These are phyloP conservation scores for Antitrichia curtipendula DNA, from an alignment of 225 moss, liverwort and hornwort genomes.

Conservation along the genomic window DNA sequence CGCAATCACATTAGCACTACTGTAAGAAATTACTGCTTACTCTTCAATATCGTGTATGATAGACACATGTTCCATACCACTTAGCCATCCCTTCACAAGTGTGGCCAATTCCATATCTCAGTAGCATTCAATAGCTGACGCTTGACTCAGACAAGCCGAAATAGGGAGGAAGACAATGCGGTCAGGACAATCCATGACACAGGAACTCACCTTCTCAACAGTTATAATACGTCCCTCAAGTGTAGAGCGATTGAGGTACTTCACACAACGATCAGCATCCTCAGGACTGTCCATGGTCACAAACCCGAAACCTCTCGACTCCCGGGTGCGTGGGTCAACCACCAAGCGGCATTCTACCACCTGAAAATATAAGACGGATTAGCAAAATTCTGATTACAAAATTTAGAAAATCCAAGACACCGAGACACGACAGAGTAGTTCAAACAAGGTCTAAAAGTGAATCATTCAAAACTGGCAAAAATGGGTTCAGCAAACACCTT, in stretches of 20 bases:
- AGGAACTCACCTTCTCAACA: conserved; percentile 82
- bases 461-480: background rate
- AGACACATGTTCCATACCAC: conserved; percentile 19
- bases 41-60: conserved; percentile 25
- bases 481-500: conserved; percentile 26
- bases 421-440: background rate
- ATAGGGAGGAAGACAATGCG: background rate
- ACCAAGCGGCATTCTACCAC: conserved; percentile 92
- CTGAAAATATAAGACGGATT: conserved; percentile 15
- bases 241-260: conserved; percentile 93
- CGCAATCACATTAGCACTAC: conserved; percentile 54
- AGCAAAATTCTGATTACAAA: background rate
- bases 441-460: background rate
- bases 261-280: conserved; percentile 88
- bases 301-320: conserved; percentile 94
- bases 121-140: conserved; percentile 9
- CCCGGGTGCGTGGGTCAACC: conserved; percentile 90
- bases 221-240: conserved; percentile 96
- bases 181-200: background rate
- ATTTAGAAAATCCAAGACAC: background rate
- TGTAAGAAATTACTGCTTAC: conserved; percentile 8
- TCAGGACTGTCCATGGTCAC: conserved; percentile 85
- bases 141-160: background rate
- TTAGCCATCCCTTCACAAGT: conserved; percentile 6
- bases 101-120: conserved; percentile 5